Percentiles rank a stretch among this genome's conserved stretches.
These are phyloP conservation scores for Pseudogymnoascus sp. DNA, from an alignment of 2,329 filamentous ascomycete species.

Conservation along the genomic window DNA sequence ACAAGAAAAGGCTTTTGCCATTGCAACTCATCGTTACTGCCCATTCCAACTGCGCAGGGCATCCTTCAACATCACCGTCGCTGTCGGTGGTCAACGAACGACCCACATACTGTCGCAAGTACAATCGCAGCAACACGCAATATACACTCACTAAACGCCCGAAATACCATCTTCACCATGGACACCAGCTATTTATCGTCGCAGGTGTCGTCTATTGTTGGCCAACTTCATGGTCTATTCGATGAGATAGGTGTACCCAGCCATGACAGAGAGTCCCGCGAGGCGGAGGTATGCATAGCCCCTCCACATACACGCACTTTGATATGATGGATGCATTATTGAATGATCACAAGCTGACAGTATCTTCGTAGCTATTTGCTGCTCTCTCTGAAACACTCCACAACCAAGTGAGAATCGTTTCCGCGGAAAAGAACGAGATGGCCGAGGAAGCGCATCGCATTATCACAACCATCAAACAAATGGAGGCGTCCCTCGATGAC, in stretches of 20 bases:
- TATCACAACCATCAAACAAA: conserved; percentile 81
- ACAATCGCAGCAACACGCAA: not conserved
- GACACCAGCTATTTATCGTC: conserved; percentile 89
- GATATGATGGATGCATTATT: conserved; percentile 19
- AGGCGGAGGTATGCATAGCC: conserved; percentile 63
- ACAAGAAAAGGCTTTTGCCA: conserved; percentile 4
- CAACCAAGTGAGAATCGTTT: conserved; percentile 79
- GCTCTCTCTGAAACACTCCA: conserved; percentile 87
- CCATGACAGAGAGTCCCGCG: conserved; percentile 85
- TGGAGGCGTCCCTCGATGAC: conserved; percentile 85
- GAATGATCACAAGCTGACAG: not conserved
- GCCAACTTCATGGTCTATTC: conserved; percentile 87
- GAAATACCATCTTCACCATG: conserved; percentile 42
- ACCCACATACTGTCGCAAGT: conserved; percentile 4
- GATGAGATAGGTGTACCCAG: conserved; percentile 94
- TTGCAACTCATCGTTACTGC: conserved; percentile 1
- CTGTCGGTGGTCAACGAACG: not conserved
- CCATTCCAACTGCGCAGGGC: not conserved
- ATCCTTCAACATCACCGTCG: not conserved
- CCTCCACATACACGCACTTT: not conserved
- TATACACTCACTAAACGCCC: not conserved
- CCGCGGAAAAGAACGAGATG: conserved; percentile 81
- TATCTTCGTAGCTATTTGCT: conserved; percentile 63
- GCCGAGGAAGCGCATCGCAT: conserved; percentile 82
- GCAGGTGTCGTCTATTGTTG: conserved; percentile 91